A percentile compares a stretch with the other conserved stretches of the same genome.
Conservation (phyloP, 164 flowering plant genomes). For the Litsea cubeba region DNA sequence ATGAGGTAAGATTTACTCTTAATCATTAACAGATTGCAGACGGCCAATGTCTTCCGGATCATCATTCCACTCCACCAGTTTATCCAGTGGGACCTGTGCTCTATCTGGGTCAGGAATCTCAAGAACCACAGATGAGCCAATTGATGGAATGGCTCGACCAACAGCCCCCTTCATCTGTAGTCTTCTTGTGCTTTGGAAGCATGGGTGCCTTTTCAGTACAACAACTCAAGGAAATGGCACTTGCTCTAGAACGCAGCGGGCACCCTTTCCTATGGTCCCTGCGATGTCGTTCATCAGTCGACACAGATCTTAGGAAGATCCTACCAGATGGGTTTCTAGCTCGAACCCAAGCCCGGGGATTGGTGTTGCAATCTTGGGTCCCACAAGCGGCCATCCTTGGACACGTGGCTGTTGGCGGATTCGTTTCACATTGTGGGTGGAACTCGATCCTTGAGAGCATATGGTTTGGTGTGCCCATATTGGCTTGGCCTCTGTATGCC, state of each 20-base stretch:
- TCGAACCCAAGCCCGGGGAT: conserved; percentile 5
- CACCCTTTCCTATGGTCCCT: conserved; percentile 39
- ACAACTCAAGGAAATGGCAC: conserved; percentile 30
- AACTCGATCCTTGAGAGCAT: conserved; percentile 6
- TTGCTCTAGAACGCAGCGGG: conserved; percentile 32
- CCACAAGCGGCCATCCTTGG: conserved; percentile 10
- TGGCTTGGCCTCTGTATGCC: conserved; percentile 6
- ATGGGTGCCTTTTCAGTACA: conserved; percentile 20
- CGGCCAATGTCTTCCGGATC: conserved; percentile 2
- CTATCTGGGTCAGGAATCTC: conserved; percentile 1
- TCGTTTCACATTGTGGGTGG: conserved; percentile 12
- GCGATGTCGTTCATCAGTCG: conserved; percentile 2
- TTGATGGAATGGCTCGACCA: conserved; percentile 29
- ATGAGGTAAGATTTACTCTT: no score
- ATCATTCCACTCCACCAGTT: conserved; percentile 18
- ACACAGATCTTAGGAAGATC: conserved; percentile 4
- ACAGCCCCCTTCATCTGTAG: conserved; percentile 28
- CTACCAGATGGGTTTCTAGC: conserved; percentile 10
- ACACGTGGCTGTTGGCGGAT: conserved; percentile 7
- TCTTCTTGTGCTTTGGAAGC: conserved; percentile 40
- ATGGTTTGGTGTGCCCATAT: conserved; percentile 9
- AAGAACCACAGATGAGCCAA: not conserved
- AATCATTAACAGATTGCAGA: no score
- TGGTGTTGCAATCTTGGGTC: conserved; percentile 10
- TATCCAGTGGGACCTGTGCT: conserved; percentile 36